Base-by-base conservation (phyloP, 176 grass and related monocot species). In the Themeda triandra region DNA sequence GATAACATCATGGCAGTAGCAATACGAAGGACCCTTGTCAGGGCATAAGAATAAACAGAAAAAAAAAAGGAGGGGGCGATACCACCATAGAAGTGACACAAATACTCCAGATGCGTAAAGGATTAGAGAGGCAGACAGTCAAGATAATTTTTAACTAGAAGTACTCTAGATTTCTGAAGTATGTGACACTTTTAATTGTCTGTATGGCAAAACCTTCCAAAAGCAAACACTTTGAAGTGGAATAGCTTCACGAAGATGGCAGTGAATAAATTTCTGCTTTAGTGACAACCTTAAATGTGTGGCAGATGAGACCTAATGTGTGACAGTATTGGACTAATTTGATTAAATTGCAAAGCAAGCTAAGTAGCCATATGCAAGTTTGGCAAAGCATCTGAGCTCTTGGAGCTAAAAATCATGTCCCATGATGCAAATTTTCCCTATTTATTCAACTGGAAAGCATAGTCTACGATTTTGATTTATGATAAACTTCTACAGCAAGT, bases 41-140 rank as follows among this genome's bases (percentile, higher is more conserved):
- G 33, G 23, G 17, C 32, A 76, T 21, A 36, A 11, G 66, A 68
- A 44, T 64, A 66, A 75, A 73, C 78, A 71, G 32, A 39, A 17
- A 53, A 28, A 40, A 28, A 8, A 15, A 4, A 1, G 0, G 48
- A 25, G 25, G 23, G 13, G 10, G 41, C n/a, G 54, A 73, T 54
- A 65, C 13, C 24, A 74, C 58, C 21, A 86, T 58, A 82, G 71
- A 54, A 53, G 40, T n/a, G n/a, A 14, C 64, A 78, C 45, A 69
- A 66, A 66, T 73, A 85, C 66, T 82, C 35, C 12, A 85, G 48
- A 62, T 37, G 3, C 27, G 13, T 13, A 60, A 84, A 63, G 18
- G 29, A 67, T 17, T n/a, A 19, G 2, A 37, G 39, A 13, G 33
- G 66, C 23, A 27, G 28, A 53, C 27, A 77, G 3, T 45, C 6